Conservation (phyloP, 1,139 yeast species). For the Pichia sp. region DNA sequence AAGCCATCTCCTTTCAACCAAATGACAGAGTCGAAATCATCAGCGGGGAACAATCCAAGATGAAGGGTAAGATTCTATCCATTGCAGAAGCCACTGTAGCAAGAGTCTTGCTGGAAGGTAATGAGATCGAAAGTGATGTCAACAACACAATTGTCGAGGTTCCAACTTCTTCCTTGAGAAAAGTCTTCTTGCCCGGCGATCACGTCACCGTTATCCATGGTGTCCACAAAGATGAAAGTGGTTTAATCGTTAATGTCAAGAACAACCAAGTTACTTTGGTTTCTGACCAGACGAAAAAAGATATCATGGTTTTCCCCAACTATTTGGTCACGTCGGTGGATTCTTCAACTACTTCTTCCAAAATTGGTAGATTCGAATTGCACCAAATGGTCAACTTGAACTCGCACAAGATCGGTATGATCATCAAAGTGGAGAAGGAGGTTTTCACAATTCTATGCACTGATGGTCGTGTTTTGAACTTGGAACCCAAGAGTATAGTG, state of each 20-base stretch:
- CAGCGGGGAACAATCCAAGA: constrained; percentile 90
- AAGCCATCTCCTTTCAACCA: constrained; percentile 68
- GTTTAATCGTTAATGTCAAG: constrained; percentile 78
- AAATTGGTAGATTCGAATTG: constrained; percentile 72
- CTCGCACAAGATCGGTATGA: constrained; percentile 83
- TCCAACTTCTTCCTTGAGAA: constrained; percentile 77
- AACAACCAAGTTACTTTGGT: constrained; percentile 86
- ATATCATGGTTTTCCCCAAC: constrained; percentile 87
- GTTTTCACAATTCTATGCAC: constrained; percentile 76
- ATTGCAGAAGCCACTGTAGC: constrained; percentile 63
- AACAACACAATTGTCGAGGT: constrained; percentile 51
- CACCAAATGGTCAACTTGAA: constrained; percentile 89
- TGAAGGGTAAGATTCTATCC: constrained; percentile 73
- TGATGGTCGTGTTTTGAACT: constrained; percentile 70
- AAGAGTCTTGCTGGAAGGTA: constrained; percentile 51
- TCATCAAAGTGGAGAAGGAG: constrained; percentile 85
- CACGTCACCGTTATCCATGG: constrained; percentile 93
- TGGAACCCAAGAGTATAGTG: constrained; percentile 76
- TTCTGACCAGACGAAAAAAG: constrained; percentile 83
- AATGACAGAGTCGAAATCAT: constrained; percentile 92
- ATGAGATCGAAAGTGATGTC: constrained; percentile 40
- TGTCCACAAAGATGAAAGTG: constrained; percentile 88
- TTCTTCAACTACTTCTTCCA: constrained; percentile 53
- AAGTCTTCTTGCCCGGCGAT: constrained; percentile 86
- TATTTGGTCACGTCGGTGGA: constrained; percentile 78